Base-by-base conservation (phyloP, 768 basidiomycete species). In the Lactarius sanguifluus region DNA sequence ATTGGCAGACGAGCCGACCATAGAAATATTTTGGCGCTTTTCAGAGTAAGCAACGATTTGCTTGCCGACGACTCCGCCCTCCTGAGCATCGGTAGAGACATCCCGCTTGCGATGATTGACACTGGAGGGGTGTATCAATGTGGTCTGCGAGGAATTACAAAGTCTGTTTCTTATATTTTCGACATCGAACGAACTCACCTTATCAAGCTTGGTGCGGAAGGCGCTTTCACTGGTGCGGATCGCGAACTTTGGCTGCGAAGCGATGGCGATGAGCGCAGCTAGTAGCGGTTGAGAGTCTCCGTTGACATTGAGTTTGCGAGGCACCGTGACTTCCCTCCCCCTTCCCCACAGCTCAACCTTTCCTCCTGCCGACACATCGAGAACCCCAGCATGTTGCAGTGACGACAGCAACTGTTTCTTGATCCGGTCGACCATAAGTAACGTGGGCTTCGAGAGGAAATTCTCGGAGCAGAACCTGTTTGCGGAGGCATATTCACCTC, bases 231-330 rank as follows among this genome's bases (percentile, higher is more conserved):
- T 83, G 7, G 85, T 86, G 60, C 90, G 81, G 61, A 96, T 83
- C 3, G 91, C 94, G 75, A 95, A 96, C 75, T 96, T 95, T 28
- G 95, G 95, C 72, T 96, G 93, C 2, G 85, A 86, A 0, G 92
- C 93, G 60, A 92, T 84, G 12, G 93, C 86, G 73, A 97, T 91
- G 61, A 98, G 80, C 9, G 89, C 93, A 15, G 91, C 87, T 34
- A 96, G 78, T 30, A 97, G 77, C 13, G 95, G 91, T 18, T 87
- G 74, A 28, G 88, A 91, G 59, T 88, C 80, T n/a, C 82, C 82
- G 71, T 95, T 92, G 50, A 76, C 76, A 70, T 93, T 92, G 67
- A 95, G 78, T 64, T 86, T 84, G 4, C 81, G 76, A 7, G 92
- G 92, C 20, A 92, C 83, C 15, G 72, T 73, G 65, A 79, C 67